Base-by-base conservation (phyloP, 164 flowering plant genomes). In the Liriodendron chinense region DNA sequence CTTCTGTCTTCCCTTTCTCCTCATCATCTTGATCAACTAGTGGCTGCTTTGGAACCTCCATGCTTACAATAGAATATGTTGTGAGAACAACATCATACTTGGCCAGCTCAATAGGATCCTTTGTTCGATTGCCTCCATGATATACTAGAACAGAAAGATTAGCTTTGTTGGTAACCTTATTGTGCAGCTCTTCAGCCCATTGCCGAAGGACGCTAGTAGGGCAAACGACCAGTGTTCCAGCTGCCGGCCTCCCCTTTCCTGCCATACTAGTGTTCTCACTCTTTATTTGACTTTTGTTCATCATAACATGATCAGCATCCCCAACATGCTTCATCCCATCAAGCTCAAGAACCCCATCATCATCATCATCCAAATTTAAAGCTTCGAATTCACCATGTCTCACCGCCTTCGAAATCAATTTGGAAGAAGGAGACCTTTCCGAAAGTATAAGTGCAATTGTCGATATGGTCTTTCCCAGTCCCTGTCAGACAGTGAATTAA, bases 131-230 rank as follows among this genome's bases (percentile, higher is more conserved):
- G 67, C 98, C 85, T 77, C 99, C 99, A 83, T 96, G 98, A 82
- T 96, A 96, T 72, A 93, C 69, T 63, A 92, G 78, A 78, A 92
- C 93, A 70, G 84, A 76, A 76, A 96, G 96, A 72, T 83, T 88
- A 26, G 90, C 85, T 78, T 82, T 85, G 4, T 83, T 85, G 0
- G 89, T 72, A 80, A 92, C 97, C 85, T 94, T 94, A 10, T 93
- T 97, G 82, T 86, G 87, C 78, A 96, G 75, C 82, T 96, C 99
- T 78, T 91, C 79, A 7, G 91, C 93, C 99, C 99, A 96, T 79
- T 96, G 99, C 64, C 94, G 89, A 76, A 96, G 88, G 82, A 96
- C 89, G 84, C 93, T 94, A 47, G 99, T 97, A 18, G 99, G 99
- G 77, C 99, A 96, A 20, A 96, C 98, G 78, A 96, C 90, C 84